Base-by-base conservation (phyloP, 192 early-diverging fungal species). In the Funneliformis geosporum region DNA sequence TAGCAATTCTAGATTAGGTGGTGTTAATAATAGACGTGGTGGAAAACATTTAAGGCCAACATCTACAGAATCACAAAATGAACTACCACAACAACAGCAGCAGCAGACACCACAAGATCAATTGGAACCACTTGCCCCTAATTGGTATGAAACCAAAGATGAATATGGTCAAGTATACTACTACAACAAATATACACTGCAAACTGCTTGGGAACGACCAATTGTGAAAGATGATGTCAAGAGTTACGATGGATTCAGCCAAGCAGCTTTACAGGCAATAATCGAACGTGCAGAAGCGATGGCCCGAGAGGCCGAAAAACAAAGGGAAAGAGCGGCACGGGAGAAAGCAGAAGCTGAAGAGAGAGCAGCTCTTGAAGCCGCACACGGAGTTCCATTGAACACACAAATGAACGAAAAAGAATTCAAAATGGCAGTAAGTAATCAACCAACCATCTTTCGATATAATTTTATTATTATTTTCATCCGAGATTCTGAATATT, bases 251-350 rank as follows among this genome's bases (percentile, higher is more conserved):
- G 67, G 67, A 11, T 69, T 69, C 18, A 43, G 38, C n/a, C 33
- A 69, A 43, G 67, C 67, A 9, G 67, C 33, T 10, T 9, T 69
- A 5, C 67, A 69, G n/a, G 67, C 38, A n/a, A 43, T 69, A n/a
- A 69, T 69, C 28, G 67, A 69, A 69, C 67, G 67, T 42, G 67
- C 67, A 18, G 67, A 69, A 8, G 67, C 67, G 11, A 43, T 69
- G 38, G 67, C 67, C 10, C 33, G 40, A 9, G 40, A 69, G 8
- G 67, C 67, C 21, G 67, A 69, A n/a, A 69, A 69, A 43, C 38
- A 69, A 3, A 69, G 38, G 14, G 67, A 69, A 21, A 16, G 67
- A n/a, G 67, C 67, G 8, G 38, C 39, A 43, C 14, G 67, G 11
- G 67, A 69, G 38, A 38, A 42, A 14, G 38, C 33, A 4, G 67